phyloP scores from a whole-genome alignment of 345 rosid species.

The Citrus maxima region DNA sequence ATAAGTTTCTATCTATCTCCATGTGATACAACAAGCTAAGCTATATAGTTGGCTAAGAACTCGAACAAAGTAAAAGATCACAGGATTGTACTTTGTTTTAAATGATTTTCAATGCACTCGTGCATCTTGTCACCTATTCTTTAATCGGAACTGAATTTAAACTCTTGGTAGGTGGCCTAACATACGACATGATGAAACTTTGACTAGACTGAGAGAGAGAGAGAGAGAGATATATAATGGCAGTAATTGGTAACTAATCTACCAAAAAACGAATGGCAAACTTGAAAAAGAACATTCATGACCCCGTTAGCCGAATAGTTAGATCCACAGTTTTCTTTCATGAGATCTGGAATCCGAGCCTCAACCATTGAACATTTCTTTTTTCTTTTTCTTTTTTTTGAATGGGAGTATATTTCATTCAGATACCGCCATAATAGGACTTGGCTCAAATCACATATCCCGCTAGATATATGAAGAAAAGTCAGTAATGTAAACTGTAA shows the following conservation, averaged over 20 bases:
- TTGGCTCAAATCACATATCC: too few species aligned
- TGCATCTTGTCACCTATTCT: constrained; percentile 9
- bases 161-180: constrained; percentile 34
- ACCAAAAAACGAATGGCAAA: neutral
- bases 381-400: too few species aligned
- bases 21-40: neutral
- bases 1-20: neutral
- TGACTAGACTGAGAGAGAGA: neutral
- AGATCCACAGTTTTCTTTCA: neutral
- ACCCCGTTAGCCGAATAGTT: neutral
- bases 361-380: neutral
- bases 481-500: too few species aligned
- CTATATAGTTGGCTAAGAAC: neutral
- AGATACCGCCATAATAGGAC: neutral
- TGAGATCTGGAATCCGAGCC: neutral
- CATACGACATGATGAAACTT: constrained; percentile 16
- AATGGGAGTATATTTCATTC: neutral
- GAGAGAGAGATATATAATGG: neutral
- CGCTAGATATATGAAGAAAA: neutral
- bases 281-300: neutral
- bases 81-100: neutral
- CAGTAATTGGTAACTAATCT: constrained; percentile 20
- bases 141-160: neutral
- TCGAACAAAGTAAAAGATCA: neutral
- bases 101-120: neutral